Conservation (phyloP, 768 basidiomycete genomes). For the Mycena venus region DNA sequence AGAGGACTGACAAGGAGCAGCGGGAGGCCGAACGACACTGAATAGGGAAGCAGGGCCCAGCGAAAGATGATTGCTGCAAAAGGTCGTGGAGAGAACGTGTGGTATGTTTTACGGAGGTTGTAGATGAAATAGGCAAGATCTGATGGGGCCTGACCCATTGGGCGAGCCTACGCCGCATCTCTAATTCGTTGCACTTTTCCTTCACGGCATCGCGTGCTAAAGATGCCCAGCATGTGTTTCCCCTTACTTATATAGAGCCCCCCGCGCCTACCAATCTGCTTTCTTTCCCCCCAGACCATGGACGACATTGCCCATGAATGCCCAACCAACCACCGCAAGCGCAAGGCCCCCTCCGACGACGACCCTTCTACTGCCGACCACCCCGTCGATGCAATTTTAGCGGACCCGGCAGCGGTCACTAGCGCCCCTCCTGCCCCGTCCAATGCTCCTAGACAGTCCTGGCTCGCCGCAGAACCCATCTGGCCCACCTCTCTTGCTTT, state of each 20-base stretch:
- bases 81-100: conserved; percentile 12
- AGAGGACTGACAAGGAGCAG: conserved; percentile 11
- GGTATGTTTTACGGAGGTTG: conserved; percentile 15
- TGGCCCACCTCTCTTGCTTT: conserved; percentile 34
- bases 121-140: neutral
- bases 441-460: conserved; percentile 58
- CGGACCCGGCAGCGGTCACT: conserved; percentile 35
- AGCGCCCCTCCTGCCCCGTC: neutral
- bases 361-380: conserved; percentile 43
- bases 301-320: conserved; percentile 72
- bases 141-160: conserved; percentile 17
- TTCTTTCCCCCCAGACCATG: conserved; percentile 55
- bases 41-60: neutral
- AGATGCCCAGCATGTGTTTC: conserved; percentile 43
- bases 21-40: neutral
- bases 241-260: conserved; percentile 53
- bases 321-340: conserved; percentile 71
- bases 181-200: conserved; percentile 19
- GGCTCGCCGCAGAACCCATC: conserved; percentile 45
- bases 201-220: conserved; percentile 27
- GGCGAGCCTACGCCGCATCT: neutral
- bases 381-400: conserved; percentile 52
- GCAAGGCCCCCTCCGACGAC: conserved; percentile 74
- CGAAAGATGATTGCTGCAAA: too few species aligned
- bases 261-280: conserved; percentile 34